These are phyloP conservation scores for Phlyctochytrium planicorne DNA, from an alignment of 192 early-diverging fungal species.

Conservation along the genomic window DNA sequence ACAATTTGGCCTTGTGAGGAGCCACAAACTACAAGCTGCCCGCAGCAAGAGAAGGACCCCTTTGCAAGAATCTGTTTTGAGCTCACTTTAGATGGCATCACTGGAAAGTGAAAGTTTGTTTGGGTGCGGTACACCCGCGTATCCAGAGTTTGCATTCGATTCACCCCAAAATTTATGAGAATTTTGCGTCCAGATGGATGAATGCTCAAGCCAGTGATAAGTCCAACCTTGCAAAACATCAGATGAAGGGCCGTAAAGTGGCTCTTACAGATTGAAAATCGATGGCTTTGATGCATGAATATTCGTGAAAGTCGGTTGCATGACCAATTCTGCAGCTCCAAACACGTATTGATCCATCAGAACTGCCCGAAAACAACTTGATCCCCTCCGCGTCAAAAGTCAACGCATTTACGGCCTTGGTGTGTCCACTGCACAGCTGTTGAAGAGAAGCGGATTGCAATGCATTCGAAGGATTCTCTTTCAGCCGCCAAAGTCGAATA, in stretches of 20 bases:
- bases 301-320: conserved; percentile 1
- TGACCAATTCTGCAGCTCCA: conserved; percentile 36
- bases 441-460: not conserved
- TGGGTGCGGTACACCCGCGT: conserved; percentile 37
- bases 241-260: not conserved
- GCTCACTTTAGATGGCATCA: not conserved
- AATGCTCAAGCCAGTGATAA: conserved; percentile 30
- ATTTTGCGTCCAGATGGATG: conserved; percentile 41
- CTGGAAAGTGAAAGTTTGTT: conserved; percentile 11
- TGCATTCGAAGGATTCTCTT: conserved; percentile 6
- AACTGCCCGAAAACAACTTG: conserved; percentile 44
- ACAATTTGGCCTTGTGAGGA: conserved; percentile 25
- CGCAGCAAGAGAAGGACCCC: conserved; percentile 37
- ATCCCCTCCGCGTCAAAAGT: conserved; percentile 37
- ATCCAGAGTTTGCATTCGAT: conserved; percentile 36
- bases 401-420: conserved; percentile 34
- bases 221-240: conserved; percentile 14
- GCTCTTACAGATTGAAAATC: conserved; percentile 6
- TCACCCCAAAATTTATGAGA: conserved; percentile 27
- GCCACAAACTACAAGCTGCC: conserved; percentile 32
- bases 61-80: not conserved
- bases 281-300: conserved; percentile 39
- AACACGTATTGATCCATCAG: conserved; percentile 36
- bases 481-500: conserved; percentile 38
- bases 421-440: conserved; percentile 33